phyloP scores from a whole-genome alignment of 83 land plant genomes.

The Picea mariana region DNA sequence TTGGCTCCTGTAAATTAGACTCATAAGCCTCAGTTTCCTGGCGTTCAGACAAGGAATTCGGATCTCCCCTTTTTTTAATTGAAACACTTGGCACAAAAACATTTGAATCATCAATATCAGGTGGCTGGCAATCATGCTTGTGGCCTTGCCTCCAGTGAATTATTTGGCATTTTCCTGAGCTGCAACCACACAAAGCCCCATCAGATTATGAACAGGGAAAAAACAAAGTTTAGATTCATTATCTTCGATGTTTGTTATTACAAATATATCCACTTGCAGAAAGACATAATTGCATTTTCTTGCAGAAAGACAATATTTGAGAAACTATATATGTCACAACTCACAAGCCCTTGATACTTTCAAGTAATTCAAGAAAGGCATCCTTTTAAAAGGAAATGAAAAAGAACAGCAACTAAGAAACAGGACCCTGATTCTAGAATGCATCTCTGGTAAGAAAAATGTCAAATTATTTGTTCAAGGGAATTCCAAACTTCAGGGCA shows the following conservation, averaged over 20 bases:
- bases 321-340: neutral
- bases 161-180: constrained; percentile 71
- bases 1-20: neutral
- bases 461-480: no score
- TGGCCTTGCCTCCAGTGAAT: constrained; percentile 71
- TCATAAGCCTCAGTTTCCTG: neutral
- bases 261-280: neutral
- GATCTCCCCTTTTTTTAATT: constrained; percentile 3
- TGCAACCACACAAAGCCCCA: constrained; percentile 16
- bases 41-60: neutral
- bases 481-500: neutral
- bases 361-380: neutral
- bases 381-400: neutral
- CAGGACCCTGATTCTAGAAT: neutral
- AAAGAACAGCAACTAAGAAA: neutral
- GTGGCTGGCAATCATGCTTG: constrained; percentile 46
- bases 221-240: neutral
- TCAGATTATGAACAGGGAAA: no score
- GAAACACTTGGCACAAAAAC: neutral
- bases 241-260: neutral
- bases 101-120: constrained; percentile 5
- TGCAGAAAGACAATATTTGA: neutral
- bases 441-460: neutral
- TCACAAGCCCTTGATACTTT: neutral
- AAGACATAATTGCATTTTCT: neutral